phyloP scores from a whole-genome alignment of 352 stramenopile genomes.

The Phytophthora pluvialis region DNA sequence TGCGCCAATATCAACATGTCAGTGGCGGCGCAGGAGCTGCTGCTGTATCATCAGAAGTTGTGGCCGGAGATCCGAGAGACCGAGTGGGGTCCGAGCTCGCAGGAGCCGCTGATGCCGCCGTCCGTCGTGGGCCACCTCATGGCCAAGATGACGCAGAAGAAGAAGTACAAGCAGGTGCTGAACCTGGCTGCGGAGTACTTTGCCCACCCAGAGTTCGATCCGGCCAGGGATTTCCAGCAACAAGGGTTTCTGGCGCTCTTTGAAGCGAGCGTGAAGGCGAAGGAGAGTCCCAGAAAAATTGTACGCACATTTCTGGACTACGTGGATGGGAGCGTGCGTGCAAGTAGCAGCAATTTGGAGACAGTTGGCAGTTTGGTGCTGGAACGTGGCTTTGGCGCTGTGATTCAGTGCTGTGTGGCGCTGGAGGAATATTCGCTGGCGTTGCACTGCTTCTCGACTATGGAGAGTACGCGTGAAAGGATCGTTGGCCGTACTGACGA shows the following conservation, averaged over 20 bases:
- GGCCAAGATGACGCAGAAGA: slow-evolving; percentile 47
- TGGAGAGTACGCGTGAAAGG: slow-evolving; percentile 23
- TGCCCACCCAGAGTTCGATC: slow-evolving; percentile 32
- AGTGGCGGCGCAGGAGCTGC: slow-evolving; percentile 46
- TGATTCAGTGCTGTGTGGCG: slow-evolving; percentile 67
- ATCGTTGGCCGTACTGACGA: slow-evolving; percentile 5
- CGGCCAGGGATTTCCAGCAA: slow-evolving; percentile 53
- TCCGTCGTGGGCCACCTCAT: slow-evolving; percentile 62
- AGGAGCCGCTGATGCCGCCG: slow-evolving; percentile 44
- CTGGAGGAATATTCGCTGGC: slow-evolving; percentile 49
- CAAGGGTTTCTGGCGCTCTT: slow-evolving; percentile 73
- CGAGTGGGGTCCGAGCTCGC: slow-evolving; percentile 1
- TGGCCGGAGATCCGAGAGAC: slow-evolving; percentile 20
- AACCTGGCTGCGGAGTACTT: slow-evolving; percentile 50
- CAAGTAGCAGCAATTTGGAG: slow-evolving; percentile 12
- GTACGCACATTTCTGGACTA: slow-evolving; percentile 53
- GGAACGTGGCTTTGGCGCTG: slow-evolving; percentile 69
- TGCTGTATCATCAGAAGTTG: slow-evolving; percentile 54
- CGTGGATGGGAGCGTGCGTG: slow-evolving; percentile 31
- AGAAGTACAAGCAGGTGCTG: slow-evolving; percentile 42
- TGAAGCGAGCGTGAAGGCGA: slow-evolving; percentile 24
- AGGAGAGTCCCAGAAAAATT: slow-evolving; percentile 25
- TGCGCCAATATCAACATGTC: slow-evolving; percentile 75
- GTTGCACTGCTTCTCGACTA: slow-evolving; percentile 48
- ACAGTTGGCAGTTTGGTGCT: slow-evolving; percentile 35